These are phyloP conservation scores for Primulina huaijiensis DNA, from an alignment of 257 asterid species.

Conservation along the genomic window DNA sequence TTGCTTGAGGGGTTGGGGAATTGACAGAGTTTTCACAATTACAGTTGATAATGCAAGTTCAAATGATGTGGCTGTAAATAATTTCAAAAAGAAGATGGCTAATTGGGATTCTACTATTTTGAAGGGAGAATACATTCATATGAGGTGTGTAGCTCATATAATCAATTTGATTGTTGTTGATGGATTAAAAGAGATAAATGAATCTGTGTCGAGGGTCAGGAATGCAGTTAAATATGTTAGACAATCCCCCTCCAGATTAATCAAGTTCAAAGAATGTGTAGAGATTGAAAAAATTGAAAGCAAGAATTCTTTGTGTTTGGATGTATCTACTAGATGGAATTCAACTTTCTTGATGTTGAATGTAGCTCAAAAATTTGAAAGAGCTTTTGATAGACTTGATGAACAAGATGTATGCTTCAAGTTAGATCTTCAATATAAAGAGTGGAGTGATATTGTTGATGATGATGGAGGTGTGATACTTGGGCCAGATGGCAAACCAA, in stretches of 20 bases:
- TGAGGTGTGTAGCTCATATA: neutral
- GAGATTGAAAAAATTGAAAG: neutral
- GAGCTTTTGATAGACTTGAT: neutral
- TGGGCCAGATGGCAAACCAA: too few relatives aligned
- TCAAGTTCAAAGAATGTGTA: neutral
- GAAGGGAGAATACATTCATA: too few relatives aligned
- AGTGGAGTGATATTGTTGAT: too few relatives aligned
- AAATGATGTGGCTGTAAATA: too few relatives aligned
- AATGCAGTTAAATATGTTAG: neutral
- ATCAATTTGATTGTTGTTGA: slow-evolving; percentile 11
- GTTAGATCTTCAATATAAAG: too few relatives aligned
- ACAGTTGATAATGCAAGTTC: too few relatives aligned
- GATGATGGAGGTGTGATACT: too few relatives aligned
- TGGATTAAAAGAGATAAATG: neutral
- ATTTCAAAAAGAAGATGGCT: too few relatives aligned
- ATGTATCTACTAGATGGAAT: slow-evolving; percentile 3
- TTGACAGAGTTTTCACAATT: too few relatives aligned
- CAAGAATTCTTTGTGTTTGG: neutral
- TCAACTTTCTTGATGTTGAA: slow-evolving; percentile 2
- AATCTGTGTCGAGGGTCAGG: neutral
- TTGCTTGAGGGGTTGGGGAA: too few relatives aligned
- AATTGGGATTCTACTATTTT: too few relatives aligned
- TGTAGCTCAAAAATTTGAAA: slow-evolving; percentile 1
- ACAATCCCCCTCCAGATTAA: slow-evolving; percentile 1
- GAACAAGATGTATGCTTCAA: too few relatives aligned